phyloP scores from a whole-genome alignment of 805 yeast genomes.

The Lachancea cidri region DNA sequence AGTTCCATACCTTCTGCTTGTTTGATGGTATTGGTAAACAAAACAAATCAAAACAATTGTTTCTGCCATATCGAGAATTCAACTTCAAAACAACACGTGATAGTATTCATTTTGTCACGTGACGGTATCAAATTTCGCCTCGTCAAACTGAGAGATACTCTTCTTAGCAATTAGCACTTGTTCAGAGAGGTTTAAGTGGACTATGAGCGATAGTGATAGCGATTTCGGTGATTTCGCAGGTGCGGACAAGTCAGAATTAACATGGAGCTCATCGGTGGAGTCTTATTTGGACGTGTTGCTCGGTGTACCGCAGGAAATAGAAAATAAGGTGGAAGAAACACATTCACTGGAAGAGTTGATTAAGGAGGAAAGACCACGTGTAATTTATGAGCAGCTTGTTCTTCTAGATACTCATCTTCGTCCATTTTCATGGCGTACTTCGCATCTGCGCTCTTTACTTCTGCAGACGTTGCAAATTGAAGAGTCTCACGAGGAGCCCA shows the following conservation, averaged over 20 bases:
- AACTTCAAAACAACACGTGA: no score
- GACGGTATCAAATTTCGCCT: no score
- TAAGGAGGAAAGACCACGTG: conserved; percentile 25
- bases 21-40: background rate
- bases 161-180: no score
- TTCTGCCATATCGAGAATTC: background rate
- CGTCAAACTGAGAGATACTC: no score
- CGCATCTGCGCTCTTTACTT: conserved; percentile 21
- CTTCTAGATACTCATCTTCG: conserved; percentile 16
- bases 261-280: conserved; percentile 1
- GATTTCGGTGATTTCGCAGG: conserved; percentile 35
- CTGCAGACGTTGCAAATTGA: conserved; percentile 25
- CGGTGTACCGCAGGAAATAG: conserved; percentile 1
- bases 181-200: background rate
- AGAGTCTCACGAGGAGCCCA: conserved; percentile 8
- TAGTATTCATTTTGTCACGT: background rate
- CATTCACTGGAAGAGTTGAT: conserved; percentile 16
- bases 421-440: conserved; percentile 28
- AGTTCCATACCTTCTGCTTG: conserved; percentile 13
- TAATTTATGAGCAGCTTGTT: conserved; percentile 30
- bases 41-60: background rate
- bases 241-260: conserved; percentile 23
- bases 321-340: background rate
- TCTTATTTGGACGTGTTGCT: conserved; percentile 1
- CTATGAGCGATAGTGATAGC: conserved; percentile 20